These are phyloP conservation scores for Candida mattraensis DNA, from an alignment of 805 yeast genomes.

Conservation along the genomic window DNA sequence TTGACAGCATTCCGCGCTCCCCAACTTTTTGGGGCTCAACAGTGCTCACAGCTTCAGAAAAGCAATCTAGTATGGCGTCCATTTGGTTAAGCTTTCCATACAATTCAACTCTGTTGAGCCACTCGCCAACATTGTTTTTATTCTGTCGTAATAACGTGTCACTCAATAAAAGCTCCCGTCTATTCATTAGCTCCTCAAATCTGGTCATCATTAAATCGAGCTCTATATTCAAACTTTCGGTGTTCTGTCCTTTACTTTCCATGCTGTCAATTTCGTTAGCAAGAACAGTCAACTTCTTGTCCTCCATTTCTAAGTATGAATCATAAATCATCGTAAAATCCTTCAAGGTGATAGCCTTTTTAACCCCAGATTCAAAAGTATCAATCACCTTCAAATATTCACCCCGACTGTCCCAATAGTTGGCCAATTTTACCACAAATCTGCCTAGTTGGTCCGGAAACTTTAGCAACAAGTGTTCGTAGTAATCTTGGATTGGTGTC, in stretches of 20 bases:
- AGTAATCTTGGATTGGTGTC: conserved; percentile 21
- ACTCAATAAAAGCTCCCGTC: conserved; percentile 57
- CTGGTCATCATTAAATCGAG: conserved; percentile 45
- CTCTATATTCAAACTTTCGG: conserved; percentile 28
- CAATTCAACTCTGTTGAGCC: conserved; percentile 64
- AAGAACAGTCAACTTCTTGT: conserved; percentile 38
- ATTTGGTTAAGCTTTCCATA: conserved; percentile 39
- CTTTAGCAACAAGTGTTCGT: conserved; percentile 35
- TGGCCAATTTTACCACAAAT: conserved; percentile 48
- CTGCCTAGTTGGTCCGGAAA: conserved; percentile 63
- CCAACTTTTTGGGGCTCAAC: conserved; percentile 59
- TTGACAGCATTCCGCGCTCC: conserved; percentile 44
- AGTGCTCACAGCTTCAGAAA: conserved; percentile 61
- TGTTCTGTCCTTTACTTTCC: conserved; percentile 19
- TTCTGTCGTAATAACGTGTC: conserved; percentile 67
- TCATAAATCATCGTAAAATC: conserved; percentile 70
- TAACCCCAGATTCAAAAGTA: conserved; percentile 49
- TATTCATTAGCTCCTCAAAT: conserved; percentile 56
- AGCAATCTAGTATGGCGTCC: conserved; percentile 51
- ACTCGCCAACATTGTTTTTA: conserved; percentile 58
- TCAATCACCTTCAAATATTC: conserved; percentile 40
- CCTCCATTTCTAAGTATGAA: conserved; percentile 60
- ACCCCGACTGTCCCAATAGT: conserved; percentile 43
- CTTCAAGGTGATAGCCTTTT: conserved; percentile 46
- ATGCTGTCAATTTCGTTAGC: conserved; percentile 26